These are phyloP conservation scores for Typha latifolia DNA, from an alignment of 176 grass and related monocot genomes.

Conservation along the genomic window DNA sequence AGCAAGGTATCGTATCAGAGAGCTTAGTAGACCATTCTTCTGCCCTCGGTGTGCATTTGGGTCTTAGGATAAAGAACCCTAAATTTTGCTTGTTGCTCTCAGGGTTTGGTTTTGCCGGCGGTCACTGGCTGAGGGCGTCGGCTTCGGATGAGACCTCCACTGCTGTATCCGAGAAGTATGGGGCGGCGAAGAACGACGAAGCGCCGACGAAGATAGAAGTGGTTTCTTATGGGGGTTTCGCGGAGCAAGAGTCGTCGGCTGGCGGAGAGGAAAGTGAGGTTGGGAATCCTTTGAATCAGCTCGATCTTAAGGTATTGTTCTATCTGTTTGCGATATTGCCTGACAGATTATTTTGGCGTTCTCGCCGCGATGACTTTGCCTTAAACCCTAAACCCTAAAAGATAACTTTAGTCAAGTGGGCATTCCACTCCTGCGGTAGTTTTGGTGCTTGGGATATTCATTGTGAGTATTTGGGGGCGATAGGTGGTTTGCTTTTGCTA, in stretches of 20 bases:
- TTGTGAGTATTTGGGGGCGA: too few relatives aligned
- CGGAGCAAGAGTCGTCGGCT: background rate
- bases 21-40: background rate
- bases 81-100: background rate
- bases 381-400: background rate
- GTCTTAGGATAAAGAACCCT: background rate
- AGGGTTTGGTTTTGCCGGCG: background rate
- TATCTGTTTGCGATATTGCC: background rate
- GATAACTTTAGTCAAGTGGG: background rate
- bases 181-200: background rate
- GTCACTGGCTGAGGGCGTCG: background rate
- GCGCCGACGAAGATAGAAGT: background rate
- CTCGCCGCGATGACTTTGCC: background rate
- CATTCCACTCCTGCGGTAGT: too few relatives aligned
- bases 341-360: background rate
- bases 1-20: background rate
- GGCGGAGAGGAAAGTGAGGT: background rate
- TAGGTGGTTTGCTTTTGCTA: too few relatives aligned
- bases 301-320: conserved; percentile 1
- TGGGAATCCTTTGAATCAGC: background rate
- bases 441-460: too few relatives aligned
- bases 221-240: background rate
- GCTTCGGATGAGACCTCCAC: background rate
- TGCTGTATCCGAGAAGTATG: background rate
- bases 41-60: too few relatives aligned